phyloP scores from a whole-genome alignment of 2,329 filamentous ascomycete species.

The Bertia moriformis region DNA sequence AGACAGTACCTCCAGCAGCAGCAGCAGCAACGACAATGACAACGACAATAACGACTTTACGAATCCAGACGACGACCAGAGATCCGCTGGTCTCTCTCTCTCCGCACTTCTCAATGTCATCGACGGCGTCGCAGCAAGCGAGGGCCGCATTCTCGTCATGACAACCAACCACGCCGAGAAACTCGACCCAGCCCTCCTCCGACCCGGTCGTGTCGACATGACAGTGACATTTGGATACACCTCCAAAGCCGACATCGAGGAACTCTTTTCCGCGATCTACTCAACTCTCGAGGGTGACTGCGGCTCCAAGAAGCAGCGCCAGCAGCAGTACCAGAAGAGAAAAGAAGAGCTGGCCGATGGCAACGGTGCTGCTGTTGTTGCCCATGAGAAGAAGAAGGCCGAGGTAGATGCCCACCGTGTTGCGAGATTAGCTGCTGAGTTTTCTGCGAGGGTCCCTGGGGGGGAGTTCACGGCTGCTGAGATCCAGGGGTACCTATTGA shows the following conservation, averaged over 20 bases:
- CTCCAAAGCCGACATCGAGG: not conserved
- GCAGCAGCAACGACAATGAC: not conserved
- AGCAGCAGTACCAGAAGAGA: not conserved
- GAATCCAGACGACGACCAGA: not conserved
- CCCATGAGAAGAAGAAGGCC: not conserved
- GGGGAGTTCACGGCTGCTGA: not conserved
- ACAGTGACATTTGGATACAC: conserved; percentile 6
- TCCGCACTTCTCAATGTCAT: conserved; percentile 55
- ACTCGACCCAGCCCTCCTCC: conserved; percentile 43
- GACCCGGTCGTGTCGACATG: conserved; percentile 48
- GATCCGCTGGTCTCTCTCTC: conserved; percentile 16
- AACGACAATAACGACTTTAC: not conserved
- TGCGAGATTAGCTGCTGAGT: not conserved
- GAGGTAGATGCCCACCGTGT: not conserved
- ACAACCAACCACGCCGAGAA: conserved; percentile 53
- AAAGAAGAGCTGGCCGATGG: not conserved
- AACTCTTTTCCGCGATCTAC: not conserved
- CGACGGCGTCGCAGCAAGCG: conserved; percentile 51
- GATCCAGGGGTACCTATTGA: not conserved
- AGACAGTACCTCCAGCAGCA: not conserved
- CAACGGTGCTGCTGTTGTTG: not conserved
- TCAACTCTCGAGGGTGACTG: not conserved
- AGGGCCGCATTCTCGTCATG: conserved; percentile 58
- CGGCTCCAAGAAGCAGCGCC: not conserved
- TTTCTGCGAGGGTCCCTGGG: not conserved